These are phyloP conservation scores for Fraxinus floribunda DNA, from an alignment of 305 asterid species.

Conservation along the genomic window DNA sequence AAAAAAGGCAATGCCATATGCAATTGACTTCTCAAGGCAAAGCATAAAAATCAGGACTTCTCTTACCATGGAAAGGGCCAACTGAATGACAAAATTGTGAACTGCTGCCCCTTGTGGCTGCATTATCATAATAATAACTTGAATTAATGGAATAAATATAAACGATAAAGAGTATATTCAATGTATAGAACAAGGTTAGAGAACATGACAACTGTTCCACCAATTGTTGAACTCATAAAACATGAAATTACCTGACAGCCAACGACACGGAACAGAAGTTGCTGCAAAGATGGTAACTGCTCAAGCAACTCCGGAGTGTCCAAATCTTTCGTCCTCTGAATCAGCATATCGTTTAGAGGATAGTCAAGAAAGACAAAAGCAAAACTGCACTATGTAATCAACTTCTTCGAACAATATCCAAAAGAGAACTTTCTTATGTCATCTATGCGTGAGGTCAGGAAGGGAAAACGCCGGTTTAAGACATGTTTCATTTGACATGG, in stretches of 20 bases:
- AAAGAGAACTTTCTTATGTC: background rate
- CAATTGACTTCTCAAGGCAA: background rate
- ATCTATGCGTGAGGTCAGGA: background rate
- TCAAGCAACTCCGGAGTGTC: constrained; percentile 82
- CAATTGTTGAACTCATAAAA: constrained; percentile 16
- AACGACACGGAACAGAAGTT: constrained; percentile 77
- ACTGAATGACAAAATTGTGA: constrained; percentile 76
- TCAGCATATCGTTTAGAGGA: constrained; percentile 14
- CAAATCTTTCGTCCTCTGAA: constrained; percentile 86
- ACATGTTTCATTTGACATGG: background rate
- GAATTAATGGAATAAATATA: constrained; percentile 7
- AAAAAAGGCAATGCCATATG: background rate
- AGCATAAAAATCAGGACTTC: constrained; percentile 12
- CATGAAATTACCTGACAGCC: constrained; percentile 76
- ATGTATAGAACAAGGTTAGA: background rate
- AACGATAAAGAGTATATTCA: background rate
- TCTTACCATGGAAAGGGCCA: constrained; percentile 91
- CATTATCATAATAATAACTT: constrained; percentile 33
- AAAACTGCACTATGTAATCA: background rate
- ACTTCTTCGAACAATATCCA: constrained; percentile 6
- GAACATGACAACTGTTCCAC: background rate
- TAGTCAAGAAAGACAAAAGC: constrained; percentile 11
- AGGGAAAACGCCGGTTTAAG: background rate
- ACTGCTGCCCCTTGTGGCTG: constrained; percentile 98
- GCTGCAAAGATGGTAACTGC: constrained; percentile 85